A percentile compares a stretch with the other conserved stretches of the same genome.
phyloP scores from a whole-genome alignment of 768 basidiomycete genomes.

The Lactarius vividus region DNA sequence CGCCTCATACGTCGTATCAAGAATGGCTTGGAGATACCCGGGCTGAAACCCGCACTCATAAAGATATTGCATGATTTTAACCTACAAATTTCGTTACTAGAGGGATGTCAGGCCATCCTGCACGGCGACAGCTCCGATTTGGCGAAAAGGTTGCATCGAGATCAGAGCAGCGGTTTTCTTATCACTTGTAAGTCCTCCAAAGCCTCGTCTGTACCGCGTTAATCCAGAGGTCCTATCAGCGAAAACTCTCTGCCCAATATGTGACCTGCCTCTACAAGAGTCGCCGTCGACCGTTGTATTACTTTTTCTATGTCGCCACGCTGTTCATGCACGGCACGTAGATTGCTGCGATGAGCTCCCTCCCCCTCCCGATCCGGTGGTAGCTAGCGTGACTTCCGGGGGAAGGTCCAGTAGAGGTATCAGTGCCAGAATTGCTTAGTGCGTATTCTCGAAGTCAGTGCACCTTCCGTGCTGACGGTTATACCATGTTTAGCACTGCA shows the following conservation, averaged over 20 bases:
- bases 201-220: conserved; percentile 1
- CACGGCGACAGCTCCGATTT: conserved; percentile 78
- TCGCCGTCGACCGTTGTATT: conserved; percentile 59
- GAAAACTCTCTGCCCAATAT: conserved; percentile 64
- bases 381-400: conserved; percentile 45
- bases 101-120: conserved; percentile 87
- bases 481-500: conserved; percentile 51
- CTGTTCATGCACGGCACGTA: conserved; percentile 78
- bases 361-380: conserved; percentile 52
- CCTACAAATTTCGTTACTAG: conserved; percentile 86
- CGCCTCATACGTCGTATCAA: conserved; percentile 91
- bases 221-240: conserved; percentile 40
- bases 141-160: conserved; percentile 61
- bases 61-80: conserved; percentile 98
- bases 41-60: conserved; percentile 89
- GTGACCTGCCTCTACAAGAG: conserved; percentile 55
- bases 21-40: conserved; percentile 95
- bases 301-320: conserved; percentile 84
- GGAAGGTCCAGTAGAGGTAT: conserved; percentile 43
- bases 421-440: conserved; percentile 81
- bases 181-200: conserved; percentile 57
- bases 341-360: conserved; percentile 65
- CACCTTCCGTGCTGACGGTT: neutral
- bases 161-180: conserved; percentile 80
- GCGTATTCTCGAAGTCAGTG: conserved; percentile 15